Conservation (phyloP, 352 stramenopile species). For the Globisporangium cylindrosporum region DNA sequence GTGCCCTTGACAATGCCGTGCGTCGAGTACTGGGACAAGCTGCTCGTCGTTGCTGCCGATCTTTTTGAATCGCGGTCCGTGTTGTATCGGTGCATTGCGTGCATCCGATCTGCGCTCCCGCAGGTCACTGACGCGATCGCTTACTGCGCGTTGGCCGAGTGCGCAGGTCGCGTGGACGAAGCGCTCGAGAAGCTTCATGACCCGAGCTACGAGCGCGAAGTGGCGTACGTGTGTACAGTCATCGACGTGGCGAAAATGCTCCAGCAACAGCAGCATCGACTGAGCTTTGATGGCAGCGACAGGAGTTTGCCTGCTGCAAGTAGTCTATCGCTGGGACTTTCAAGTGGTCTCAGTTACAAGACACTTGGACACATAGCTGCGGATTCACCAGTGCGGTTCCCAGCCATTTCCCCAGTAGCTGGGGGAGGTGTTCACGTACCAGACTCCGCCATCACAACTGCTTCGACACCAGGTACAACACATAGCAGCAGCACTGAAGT, state of each 20-base stretch:
- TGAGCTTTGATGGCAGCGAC: slow-evolving; percentile 14
- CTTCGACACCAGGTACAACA: neutral
- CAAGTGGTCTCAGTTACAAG: slow-evolving; percentile 2
- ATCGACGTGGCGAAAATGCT: slow-evolving; percentile 42
- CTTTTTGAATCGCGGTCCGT: slow-evolving; percentile 44
- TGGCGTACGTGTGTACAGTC: slow-evolving; percentile 51
- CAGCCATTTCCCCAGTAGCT: slow-evolving; percentile 25
- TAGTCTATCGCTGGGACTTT: neutral
- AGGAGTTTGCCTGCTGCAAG: neutral
- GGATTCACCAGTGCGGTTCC: slow-evolving; percentile 24
- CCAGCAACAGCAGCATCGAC: slow-evolving; percentile 7
- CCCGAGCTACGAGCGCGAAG: slow-evolving; percentile 49
- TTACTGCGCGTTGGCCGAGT: slow-evolving; percentile 61
- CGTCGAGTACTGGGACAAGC: slow-evolving; percentile 57
- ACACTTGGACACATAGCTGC: slow-evolving; percentile 2
- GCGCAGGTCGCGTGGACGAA: slow-evolving; percentile 37
- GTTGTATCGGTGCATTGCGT: slow-evolving; percentile 40
- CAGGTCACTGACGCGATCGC: slow-evolving; percentile 46
- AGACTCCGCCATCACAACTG: neutral
- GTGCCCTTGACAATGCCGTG: slow-evolving; percentile 43
- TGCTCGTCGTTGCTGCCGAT: slow-evolving; percentile 37
- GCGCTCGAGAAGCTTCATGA: slow-evolving; percentile 58
- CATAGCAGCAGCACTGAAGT: neutral
- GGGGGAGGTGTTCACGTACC: neutral
- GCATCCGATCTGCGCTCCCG: slow-evolving; percentile 39